Evolutionary conservation across 177 flowering plant species (phyloP), one percentile per base, ranked within the genome.

Genomic region (Tripterygium wilfordii): DNA sequence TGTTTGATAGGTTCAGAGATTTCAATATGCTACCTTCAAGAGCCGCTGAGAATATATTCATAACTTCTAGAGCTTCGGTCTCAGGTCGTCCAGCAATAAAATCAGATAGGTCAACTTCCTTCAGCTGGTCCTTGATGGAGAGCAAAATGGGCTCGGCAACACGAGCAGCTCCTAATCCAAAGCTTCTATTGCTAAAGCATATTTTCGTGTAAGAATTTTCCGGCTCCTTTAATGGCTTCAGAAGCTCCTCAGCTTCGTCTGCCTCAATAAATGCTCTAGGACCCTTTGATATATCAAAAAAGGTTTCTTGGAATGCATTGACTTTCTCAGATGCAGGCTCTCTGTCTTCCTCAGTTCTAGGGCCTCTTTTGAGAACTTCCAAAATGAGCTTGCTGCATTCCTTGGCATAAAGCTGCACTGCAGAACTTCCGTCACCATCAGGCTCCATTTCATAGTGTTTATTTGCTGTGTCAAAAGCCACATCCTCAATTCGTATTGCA

Each of bases 181-280:
- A 90, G 71, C 97, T 90, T 64, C 85, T 69, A 57, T 90, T 87
- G 77, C 96, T 90, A 58, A 90, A 87, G 66, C 96, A 80, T 59
- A 90, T 84, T 54, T 73, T 87, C 22, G 76, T 57, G 61, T 73
- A 90, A 33, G 66, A 48, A 48, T 87, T 84, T 27, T 76, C 84
- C 1, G 70, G 72, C 56, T 69, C 78, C 35, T 58, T 66, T 42
- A 90, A 59, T 45, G 97, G 97, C 31, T 45, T 62, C 16, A 90
- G 54, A 36, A 90, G 71, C 27, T 75, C 69, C 61, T 76, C 68
- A 20, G 96, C 94, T 63, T 90, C 97, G 16, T 78, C 81, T 31
- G 75, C 86, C 25, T 84, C 83, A 54, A 90, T 76, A 51, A 87
- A 84, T 24, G 72, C 76, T 5, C 97, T 71, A 13, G 48, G 60